Conservation (phyloP, 1,284 basidiomycete genomes). For the Ustilago trichophora region DNA sequence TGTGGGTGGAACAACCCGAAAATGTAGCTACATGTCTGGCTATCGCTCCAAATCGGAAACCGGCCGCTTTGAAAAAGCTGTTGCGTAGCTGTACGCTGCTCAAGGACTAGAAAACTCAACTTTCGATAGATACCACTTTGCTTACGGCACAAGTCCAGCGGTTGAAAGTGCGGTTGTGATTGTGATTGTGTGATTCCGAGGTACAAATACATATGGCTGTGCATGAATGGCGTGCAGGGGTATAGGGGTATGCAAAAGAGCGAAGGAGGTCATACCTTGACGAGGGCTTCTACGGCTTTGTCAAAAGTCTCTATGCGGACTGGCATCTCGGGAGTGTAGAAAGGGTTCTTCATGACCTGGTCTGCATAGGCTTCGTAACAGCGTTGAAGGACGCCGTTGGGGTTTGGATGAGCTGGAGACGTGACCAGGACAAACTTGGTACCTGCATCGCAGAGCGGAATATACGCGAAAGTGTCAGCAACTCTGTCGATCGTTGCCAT, state of each 20-base stretch:
- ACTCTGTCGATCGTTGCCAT: too few species aligned
- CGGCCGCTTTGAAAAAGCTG: slow-evolving; percentile 68
- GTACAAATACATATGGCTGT: slow-evolving; percentile 19
- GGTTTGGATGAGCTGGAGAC: slow-evolving; percentile 76
- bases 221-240: background rate
- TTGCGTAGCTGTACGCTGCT: slow-evolving; percentile 68
- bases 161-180: too few species aligned
- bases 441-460: too few species aligned
- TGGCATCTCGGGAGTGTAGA: slow-evolving; percentile 98
- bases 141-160: too few species aligned
- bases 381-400: slow-evolving; percentile 71
- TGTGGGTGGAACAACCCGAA: slow-evolving; percentile 73
- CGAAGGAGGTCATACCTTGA: too few species aligned
- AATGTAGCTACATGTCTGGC: slow-evolving; percentile 71
- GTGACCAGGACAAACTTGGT: slow-evolving; percentile 97
- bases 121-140: too few species aligned
- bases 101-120: too few species aligned
- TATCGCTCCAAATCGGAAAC: slow-evolving; percentile 71
- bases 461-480: too few species aligned
- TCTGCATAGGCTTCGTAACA: slow-evolving; percentile 92
- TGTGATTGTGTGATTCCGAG: too few species aligned
- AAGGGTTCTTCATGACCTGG: slow-evolving; percentile 98
- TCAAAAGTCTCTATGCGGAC: slow-evolving; percentile 92
- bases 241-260: too few species aligned
- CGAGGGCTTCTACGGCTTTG: slow-evolving; percentile 67